phyloP scores from a whole-genome alignment of 1,284 basidiomycete genomes.

The Meira miltonrushii region DNA sequence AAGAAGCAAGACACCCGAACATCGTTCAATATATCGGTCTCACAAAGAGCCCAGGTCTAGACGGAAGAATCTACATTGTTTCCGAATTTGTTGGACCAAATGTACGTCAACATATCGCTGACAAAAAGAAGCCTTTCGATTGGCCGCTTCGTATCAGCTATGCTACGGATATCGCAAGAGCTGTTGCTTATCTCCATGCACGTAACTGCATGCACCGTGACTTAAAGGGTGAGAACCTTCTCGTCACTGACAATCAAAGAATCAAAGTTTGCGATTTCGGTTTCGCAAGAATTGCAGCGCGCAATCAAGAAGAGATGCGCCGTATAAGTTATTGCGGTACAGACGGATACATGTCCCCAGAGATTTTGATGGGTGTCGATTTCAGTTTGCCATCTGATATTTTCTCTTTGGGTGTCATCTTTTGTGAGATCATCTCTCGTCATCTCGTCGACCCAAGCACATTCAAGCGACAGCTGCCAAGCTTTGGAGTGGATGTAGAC shows the following conservation, averaged over 20 bases:
- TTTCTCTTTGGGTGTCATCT: slow-evolving; percentile 88
- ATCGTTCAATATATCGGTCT: slow-evolving; percentile 91
- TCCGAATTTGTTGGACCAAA: slow-evolving; percentile 47
- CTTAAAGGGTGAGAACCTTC: slow-evolving; percentile 93
- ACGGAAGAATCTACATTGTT: slow-evolving; percentile 60
- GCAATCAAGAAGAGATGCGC: slow-evolving; percentile 82
- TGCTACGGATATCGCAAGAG: slow-evolving; percentile 85
- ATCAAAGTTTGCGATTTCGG: slow-evolving; percentile 97
- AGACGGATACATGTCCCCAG: slow-evolving; percentile 67
- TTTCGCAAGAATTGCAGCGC: slow-evolving; percentile 80
- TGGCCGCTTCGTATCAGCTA: slow-evolving; percentile 72
- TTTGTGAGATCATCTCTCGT: slow-evolving; percentile 84
- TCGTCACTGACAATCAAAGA: slow-evolving; percentile 84
- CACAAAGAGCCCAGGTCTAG: slow-evolving; percentile 73
- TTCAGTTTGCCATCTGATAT: slow-evolving; percentile 91
- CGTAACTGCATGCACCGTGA: slow-evolving; percentile 69
- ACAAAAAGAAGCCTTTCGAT: slow-evolving; percentile 36
- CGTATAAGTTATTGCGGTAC: slow-evolving; percentile 94
- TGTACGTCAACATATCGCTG: slow-evolving; percentile 40
- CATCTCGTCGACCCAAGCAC: slow-evolving; percentile 67
- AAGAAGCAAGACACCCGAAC: slow-evolving; percentile 82
- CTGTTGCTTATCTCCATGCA: slow-evolving; percentile 93
- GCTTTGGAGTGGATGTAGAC: slow-evolving; percentile 68
- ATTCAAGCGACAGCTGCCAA: slow-evolving; percentile 30
- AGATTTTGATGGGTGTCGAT: slow-evolving; percentile 82